Conservation (phyloP, 2,329 filamentous ascomycete genomes). For the Fusarium sp. region DNA sequence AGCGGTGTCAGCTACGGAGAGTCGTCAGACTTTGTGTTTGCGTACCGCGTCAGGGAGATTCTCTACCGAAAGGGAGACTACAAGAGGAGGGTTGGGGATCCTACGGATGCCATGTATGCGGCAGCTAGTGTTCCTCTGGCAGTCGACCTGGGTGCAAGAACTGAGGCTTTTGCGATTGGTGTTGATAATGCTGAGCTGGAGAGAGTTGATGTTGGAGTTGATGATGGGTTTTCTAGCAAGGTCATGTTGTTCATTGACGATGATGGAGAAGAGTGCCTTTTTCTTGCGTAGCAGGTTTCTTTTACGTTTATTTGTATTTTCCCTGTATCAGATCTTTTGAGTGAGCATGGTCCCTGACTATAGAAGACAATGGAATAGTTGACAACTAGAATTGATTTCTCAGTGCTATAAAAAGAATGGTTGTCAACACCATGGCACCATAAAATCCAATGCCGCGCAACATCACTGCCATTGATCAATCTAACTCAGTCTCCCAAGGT, state of each 20-base stretch:
- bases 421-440: not conserved
- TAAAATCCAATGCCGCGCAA: not conserved
- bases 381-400: not conserved
- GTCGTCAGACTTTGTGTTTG: not conserved
- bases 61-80: not conserved
- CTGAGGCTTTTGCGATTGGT: not conserved
- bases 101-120: not conserved
- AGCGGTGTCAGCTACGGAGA: not conserved
- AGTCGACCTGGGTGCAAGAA: not conserved
- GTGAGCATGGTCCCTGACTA: not conserved
- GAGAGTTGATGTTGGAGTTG: not conserved
- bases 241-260: not conserved
- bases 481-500: not conserved
- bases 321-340: too few species aligned
- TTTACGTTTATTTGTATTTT: too few species aligned
- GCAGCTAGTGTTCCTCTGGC: not conserved
- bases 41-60: not conserved
- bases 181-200: not conserved
- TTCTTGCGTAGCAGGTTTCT: not conserved
- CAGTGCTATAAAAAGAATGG: not conserved
- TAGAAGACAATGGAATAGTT: not conserved
- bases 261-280: not conserved
- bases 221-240: not conserved
- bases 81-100: not conserved
- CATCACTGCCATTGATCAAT: not conserved